Base-by-base conservation (phyloP, 768 basidiomycete species). In the Galerina marginata region DNA sequence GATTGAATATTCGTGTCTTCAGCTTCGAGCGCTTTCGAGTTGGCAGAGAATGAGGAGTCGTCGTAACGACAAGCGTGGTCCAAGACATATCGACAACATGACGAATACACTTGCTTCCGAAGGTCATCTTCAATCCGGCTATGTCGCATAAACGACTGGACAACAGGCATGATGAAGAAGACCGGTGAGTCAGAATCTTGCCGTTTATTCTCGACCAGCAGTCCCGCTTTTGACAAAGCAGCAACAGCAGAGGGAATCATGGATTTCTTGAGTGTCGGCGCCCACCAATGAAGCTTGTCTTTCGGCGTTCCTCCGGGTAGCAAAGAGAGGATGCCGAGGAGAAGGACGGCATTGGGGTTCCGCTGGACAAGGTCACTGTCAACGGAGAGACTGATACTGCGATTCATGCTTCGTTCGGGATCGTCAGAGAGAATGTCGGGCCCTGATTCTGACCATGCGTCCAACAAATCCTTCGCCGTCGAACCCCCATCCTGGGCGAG, bases 261-360 rank as follows among this genome's bases (percentile, higher is more conserved):
- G 2, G 44, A 44, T 42, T 46, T 55, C 15, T 55, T 44, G 12
- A 55, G 44, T 15, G 54, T 55, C 43, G 54, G 54, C n/a, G 54
- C 54, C 54, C 54, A 55, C 54, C 54, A 55, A 36, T 43, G 54
- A 11, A 55, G 43, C 15, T 55, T 55, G 23, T 55, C 23, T 6
- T n/a, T 46, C 9, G 54, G 43, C 7, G 54, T 55, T 14, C 54
- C 54, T 16, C 40, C 67, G 9, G 72, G 72, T 36, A 73, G 63
- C 9, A 68, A 52, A 44, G 71, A 60, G 2, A 74, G 60, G 14
- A 69, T 62, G 39, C 61, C 54, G 37, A 73, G 67, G 6, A 74
- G 67, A 5, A 37, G 47, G 12, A 62, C 14, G 10, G 71, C 69
- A 11, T 65, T 59, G 10, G 67, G 65, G 29, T 64, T 59, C 11